Base-by-base conservation (phyloP, 257 asterid species). In the Fraxinus quadrangulata region DNA sequence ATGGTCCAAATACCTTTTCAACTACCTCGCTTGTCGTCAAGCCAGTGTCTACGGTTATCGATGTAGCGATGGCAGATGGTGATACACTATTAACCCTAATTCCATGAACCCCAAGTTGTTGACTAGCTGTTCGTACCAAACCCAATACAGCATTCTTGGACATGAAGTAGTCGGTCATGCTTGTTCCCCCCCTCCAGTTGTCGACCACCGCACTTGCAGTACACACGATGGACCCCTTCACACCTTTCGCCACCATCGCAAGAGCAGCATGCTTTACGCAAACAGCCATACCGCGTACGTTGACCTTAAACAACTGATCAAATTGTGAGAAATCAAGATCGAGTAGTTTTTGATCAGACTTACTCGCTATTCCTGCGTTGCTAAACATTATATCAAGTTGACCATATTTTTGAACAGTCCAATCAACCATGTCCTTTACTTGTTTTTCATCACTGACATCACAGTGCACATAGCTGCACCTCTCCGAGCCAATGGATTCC, bases 41-140 rank as follows among this genome's bases (percentile, higher is more conserved):
- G 1, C 39, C 85, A 63, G 6, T 8, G 0, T 36, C 76, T 19
- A 14, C 2, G 78, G 17, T 13, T 21, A 59, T 21, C 10, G 88
- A 83, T n/a, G 90, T 82, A 71, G 39, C 28, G 23, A 83, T 54
- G 3, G 56, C 75, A 0, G 80, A 31, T 7, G 90, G 92, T n/a
- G 90, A 86, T 33, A 84, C 86, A 47, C 82, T 19, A 26, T 88
- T 88, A 11, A 88, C 88, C 73, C 86, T 80, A 8, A 47, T 47
- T 47, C n/a, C 56, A 47, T 47, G 56, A 14, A 47, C 56, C 19
- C 56, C 56, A 47, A 14, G 56, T 47, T 14, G n/a, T 47, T 47
- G 56, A 47, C 56, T 47, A 47, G 56, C 56, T 3, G 56, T 14
- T 47, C 56, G 56, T 4, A 47, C n/a, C 56, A 47, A 16, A 47